phyloP scores from a whole-genome alignment of 805 yeast species.

The Clavispora santaluciae region DNA sequence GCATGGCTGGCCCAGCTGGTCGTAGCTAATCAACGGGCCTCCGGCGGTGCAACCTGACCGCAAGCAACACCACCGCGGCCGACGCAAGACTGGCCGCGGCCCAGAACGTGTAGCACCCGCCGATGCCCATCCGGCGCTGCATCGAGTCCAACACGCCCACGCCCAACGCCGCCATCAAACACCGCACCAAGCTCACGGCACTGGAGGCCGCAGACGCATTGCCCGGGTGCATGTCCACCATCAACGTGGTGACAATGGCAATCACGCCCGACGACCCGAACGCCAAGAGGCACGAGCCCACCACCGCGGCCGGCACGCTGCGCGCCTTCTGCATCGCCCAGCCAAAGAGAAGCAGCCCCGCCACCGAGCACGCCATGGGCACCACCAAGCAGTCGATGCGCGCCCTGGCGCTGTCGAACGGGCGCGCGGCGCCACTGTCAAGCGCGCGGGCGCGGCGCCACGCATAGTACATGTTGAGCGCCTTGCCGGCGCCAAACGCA shows the following conservation, averaged over 20 bases:
- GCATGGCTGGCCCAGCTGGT: too few species aligned
- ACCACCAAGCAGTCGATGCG: slow-evolving; percentile 42
- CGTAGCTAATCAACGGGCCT: too few species aligned
- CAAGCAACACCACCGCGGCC: background rate
- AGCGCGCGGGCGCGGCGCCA: slow-evolving; percentile 15
- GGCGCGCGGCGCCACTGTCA: too few species aligned
- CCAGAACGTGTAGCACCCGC: slow-evolving; percentile 70
- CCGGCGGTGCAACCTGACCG: background rate
- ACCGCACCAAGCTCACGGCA: slow-evolving; percentile 65
- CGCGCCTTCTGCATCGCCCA: slow-evolving; percentile 60
- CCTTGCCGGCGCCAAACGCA: slow-evolving; percentile 52
- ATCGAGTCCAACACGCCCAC: slow-evolving; percentile 63
- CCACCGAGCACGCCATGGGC: slow-evolving; percentile 39
- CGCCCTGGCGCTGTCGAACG: slow-evolving; percentile 51
- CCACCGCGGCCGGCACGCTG: slow-evolving; percentile 50
- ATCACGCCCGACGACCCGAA: slow-evolving; percentile 53
- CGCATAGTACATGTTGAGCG: slow-evolving; percentile 48
- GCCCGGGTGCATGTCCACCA: slow-evolving; percentile 73
- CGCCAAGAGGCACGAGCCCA: slow-evolving; percentile 55
- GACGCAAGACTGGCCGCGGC: background rate
- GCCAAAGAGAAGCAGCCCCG: slow-evolving; percentile 53
- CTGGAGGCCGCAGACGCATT: slow-evolving; percentile 72
- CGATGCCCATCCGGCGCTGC: slow-evolving; percentile 53
- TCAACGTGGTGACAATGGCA: slow-evolving; percentile 55
- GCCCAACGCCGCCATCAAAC: slow-evolving; percentile 66